Conservation (phyloP, 257 asterid species). For the Nicotiana benthamiana region DNA sequence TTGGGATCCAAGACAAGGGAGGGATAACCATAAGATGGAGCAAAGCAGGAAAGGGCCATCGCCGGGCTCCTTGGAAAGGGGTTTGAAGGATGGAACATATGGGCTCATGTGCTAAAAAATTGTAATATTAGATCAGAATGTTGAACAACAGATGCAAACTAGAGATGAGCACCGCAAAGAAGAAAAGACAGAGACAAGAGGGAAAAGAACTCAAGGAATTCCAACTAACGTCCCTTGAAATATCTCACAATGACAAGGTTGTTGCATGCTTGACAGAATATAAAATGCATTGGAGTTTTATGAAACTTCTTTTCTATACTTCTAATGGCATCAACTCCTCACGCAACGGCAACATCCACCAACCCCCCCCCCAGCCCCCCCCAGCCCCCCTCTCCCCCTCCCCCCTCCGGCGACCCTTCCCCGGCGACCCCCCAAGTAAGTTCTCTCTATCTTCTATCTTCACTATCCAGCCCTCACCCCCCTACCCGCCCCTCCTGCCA, state of each 20-base stretch:
- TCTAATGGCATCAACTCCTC: not conserved
- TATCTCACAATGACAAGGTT: not conserved
- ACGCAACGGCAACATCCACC: too few species aligned
- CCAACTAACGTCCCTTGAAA: not conserved
- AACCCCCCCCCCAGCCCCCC: too few species aligned
- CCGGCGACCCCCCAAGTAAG: too few species aligned
- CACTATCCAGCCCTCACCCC: too few species aligned
- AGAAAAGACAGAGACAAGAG: not conserved
- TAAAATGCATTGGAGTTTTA: not conserved
- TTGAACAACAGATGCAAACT: not conserved
- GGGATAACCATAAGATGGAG: too few species aligned
- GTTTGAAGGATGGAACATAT: not conserved
- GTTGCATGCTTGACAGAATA: not conserved
- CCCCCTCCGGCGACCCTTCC: too few species aligned
- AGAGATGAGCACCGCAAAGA: not conserved
- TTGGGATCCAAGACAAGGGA: not conserved
- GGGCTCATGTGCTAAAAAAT: not conserved
- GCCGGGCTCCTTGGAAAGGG: not conserved
- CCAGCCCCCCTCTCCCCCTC: too few species aligned
- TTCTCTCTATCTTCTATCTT: too few species aligned
- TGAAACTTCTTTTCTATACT: not conserved
- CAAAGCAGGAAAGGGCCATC: not conserved
- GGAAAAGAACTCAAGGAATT: not conserved
- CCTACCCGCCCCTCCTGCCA: too few species aligned
- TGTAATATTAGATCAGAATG: not conserved